Base-by-base conservation (phyloP, 805 yeast species). In the Myxozyma vanderwaltii region DNA sequence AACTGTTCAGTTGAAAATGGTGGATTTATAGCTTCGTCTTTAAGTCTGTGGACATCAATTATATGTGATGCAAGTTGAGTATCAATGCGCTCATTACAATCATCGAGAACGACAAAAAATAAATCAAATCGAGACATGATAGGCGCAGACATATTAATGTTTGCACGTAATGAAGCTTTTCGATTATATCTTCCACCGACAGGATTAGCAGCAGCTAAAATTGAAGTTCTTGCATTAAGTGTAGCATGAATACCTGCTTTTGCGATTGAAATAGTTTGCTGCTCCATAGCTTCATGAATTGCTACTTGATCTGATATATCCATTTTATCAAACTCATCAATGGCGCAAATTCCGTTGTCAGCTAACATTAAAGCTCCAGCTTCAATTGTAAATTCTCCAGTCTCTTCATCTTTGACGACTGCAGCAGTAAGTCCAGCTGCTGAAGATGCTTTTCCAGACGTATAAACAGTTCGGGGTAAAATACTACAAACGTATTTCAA, bases 261-360 rank as follows among this genome's bases (percentile, higher is more conserved):
- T 10, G 99, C 97, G 70, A 94, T 94, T 15, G 97, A 91, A 66
- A 94, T 94, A 0, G 99, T 94, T 75, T 94, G 99, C 76, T 94
- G 99, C 80, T 94, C 99, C 99, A 94, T 94, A 24, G 98, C 99
- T 77, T 94, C 99, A 76, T 94, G 99, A 77, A 94, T 92, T 2
- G 98, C 98, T 56, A 94, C 98, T 76, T 94, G 98, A 75, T 94
- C 98, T 1, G 85, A 75, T 44, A 91, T 74, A 74, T 92, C 97
- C 99, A 94, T 94, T 77, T 94, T 94, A 72, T 94, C 99, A 69
- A 54, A 94, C 77, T 94, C 99, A 74, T 94, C 99, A 74, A 94
- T 94, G 69, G 97, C 95, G 81, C 99, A 94, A 62, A 94, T 89
- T 63, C 99, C 99, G 71, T 92, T 94, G 75, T 94, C 99, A 0